These are phyloP conservation scores for Ogataea ramenticola DNA, from an alignment of 805 yeast genomes.

Conservation along the genomic window DNA sequence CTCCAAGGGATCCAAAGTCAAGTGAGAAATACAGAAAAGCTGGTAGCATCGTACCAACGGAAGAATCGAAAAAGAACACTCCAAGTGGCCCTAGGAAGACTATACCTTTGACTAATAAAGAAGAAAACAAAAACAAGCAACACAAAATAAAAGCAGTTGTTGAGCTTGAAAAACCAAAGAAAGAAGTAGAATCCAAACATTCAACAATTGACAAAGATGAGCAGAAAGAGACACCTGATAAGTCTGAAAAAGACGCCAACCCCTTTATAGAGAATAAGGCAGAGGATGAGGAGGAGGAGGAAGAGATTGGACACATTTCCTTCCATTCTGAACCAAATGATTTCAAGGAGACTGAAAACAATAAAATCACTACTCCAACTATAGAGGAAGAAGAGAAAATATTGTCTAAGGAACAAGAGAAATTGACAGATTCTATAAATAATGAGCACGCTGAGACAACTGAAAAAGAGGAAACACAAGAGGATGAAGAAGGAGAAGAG, in stretches of 20 bases:
- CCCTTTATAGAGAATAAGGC: not conserved
- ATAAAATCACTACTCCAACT: conserved; percentile 11
- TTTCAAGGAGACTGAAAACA: not conserved
- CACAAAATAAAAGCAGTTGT: no score
- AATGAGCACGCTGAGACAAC: conserved; percentile 15
- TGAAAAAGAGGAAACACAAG: conserved; percentile 9
- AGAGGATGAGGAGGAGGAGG: conserved; percentile 1
- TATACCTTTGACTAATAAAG: no score
- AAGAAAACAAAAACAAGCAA: no score
- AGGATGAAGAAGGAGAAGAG: conserved; percentile 17
- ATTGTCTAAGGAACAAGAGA: conserved; percentile 4
- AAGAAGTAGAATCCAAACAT: no score
- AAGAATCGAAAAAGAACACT: no score
- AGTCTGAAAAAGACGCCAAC: not conserved
- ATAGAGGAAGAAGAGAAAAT: conserved; percentile 10
- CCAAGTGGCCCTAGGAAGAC: no score
- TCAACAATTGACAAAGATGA: no score
- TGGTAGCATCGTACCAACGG: no score
- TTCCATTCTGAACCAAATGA: not conserved
- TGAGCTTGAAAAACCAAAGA: no score
- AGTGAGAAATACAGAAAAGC: no score
- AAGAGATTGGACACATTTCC: not conserved
- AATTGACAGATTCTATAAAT: conserved; percentile 16
- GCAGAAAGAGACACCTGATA: no score
- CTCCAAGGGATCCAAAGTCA: no score